Base-by-base conservation (phyloP, 2,329 filamentous ascomycete species). In the Fusarium irregulare region DNA sequence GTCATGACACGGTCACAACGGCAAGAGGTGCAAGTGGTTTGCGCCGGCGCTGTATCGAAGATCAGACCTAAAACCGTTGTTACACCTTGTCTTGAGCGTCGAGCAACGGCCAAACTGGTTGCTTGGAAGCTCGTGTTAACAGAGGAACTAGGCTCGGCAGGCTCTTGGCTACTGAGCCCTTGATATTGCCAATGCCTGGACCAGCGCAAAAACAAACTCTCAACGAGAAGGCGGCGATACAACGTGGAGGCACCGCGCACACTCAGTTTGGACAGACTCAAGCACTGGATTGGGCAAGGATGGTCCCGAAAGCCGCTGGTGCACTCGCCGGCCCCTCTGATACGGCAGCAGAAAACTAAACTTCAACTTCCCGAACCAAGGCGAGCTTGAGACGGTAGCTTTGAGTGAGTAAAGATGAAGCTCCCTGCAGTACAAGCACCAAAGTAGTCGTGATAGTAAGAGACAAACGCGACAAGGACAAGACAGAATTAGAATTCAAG, bases 1-100 rank as follows among this genome's bases (percentile, higher is more conserved):
- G 71, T 74, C 75, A 76, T 76, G 72, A 74, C 75, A 75, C 71
- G 37, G 73, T 67, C 72, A 73, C 66, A 70, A 72, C 70, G 61
- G 71, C 58, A 66, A 56, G 62, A 66, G 51, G 63, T 70, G 64
- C 60, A 58, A 60, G 59, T 66, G 64, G 71, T 72, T 54, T 67
- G 60, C 73, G 57, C 59, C 54, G 63, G 59, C 45, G 64, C 68
- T 58, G 65, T 68, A 60, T 70, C 56, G 73, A 68, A 73, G 66
- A 70, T 64, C 53, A 60, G 44, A 54, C 55, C 46, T 55, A 64
- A 49, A 56, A 64, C 56, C 56, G 60, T 46, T 68, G 53, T 60
- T 53, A 68, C 56, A 34, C 59, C 63, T 63, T 44, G 68, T 45
- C 41, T 56, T 56, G 51, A 56, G 47, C 41, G 67, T 56, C 44